Base-by-base conservation (phyloP, 75 land plant genomes). In the Cryptomeria japonica region DNA sequence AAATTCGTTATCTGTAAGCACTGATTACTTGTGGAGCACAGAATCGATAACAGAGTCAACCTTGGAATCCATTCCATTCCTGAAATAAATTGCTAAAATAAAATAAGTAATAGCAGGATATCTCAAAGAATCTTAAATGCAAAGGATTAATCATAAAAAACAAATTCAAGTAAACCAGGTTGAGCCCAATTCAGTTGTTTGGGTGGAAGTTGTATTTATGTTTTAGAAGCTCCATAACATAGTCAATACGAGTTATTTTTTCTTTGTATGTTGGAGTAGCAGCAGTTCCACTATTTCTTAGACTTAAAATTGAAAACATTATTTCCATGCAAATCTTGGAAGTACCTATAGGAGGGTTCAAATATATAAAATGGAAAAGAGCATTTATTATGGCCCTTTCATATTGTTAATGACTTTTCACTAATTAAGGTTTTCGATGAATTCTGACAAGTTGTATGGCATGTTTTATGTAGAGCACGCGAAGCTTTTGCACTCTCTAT, bases 401-500 rank as follows among this genome's bases (percentile, higher is more conserved):
- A 38, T 77, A 41, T 76, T 76, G 79, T 1, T 77, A 38, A 15
- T 37, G 22, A 77, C 41, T 16, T 36, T 36, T 36, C 42, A 77
- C 18, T 16, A 37, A 36, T 36, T 36, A 36, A 37, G 0, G 12
- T 38, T 77, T 37, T 36, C 2, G 18, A 18, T 42, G 31, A 28
- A 41, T 42, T 80, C 83, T 80, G 12, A 80, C 46, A 73, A 73
- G 77, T 10, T 25, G 34, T 42, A 41, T 42, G 11, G 0, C 31
- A 4, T 80, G 83, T 85, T 55, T 85, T 72, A 19, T 84, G 28
- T 90, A 92, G 92, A 77, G 92, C 92, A 70, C 86, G 93, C 80
- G 93, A 92, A 75, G 82, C 87, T 32, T 92, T 92, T 87, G 93
- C 93, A 58, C 72, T 53, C 39, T 92, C 90, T 79, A 70, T 92